A percentile compares a stretch with the other conserved stretches of the same genome.
Evolutionary conservation across 2,329 filamentous ascomycete species (phyloP).

Genomic region (Akanthomyces lecanii): DNA sequence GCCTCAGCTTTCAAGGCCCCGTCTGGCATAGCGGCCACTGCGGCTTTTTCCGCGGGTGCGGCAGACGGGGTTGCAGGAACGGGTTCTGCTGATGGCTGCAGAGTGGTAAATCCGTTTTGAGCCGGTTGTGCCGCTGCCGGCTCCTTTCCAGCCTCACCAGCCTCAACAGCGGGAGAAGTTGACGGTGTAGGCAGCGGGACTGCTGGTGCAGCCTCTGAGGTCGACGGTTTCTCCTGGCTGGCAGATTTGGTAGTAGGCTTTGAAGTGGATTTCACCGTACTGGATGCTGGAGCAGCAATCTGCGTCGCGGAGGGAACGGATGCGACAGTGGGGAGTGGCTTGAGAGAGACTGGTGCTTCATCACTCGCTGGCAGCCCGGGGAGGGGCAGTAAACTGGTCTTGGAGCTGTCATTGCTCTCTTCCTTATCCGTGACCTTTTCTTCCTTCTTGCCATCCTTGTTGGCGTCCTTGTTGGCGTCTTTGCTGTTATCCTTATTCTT

Average conservation of each 20-base stretch:
- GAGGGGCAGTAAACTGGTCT: conserved; percentile 1
- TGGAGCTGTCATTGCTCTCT: background rate
- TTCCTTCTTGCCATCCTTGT: background rate
- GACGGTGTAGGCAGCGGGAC: background rate
- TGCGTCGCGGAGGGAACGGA: background rate
- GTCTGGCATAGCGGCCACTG: background rate
- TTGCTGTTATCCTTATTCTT: conserved; percentile 1
- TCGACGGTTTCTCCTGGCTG: background rate
- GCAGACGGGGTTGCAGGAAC: background rate
- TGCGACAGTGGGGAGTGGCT: conserved; percentile 9
- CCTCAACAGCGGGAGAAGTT: background rate
- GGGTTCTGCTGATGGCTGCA: background rate
- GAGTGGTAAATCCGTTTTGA: background rate
- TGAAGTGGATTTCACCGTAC: background rate
- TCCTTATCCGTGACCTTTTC: background rate
- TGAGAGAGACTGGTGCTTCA: background rate
- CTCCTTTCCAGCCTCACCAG: background rate
- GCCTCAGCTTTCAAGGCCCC: background rate
- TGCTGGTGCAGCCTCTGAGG: background rate
- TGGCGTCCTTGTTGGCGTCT: conserved; percentile 1
- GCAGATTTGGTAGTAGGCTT: background rate
- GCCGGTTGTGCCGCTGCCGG: background rate
- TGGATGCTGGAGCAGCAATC: background rate
- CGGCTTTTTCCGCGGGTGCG: background rate
- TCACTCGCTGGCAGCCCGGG: conserved; percentile 1